Conservation (phyloP, 129 eudicot genomes). For the Helichrysum umbraculigerum region DNA sequence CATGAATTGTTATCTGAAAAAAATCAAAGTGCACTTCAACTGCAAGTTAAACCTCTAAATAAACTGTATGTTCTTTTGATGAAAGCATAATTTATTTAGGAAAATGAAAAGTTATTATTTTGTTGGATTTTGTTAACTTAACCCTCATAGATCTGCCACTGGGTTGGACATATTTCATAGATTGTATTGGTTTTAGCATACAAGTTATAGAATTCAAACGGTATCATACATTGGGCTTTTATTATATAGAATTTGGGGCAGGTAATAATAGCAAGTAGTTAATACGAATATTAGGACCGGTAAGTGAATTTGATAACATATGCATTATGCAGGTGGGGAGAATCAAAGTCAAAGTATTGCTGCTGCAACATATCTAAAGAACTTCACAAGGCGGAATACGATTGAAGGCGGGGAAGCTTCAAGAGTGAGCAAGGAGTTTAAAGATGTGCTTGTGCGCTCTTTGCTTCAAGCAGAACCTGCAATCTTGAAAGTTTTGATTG, state of each 20-base stretch:
- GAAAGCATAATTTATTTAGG: too few species aligned
- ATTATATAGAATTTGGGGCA: not conserved
- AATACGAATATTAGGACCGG: not conserved
- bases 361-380: conserved; percentile 83
- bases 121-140: not conserved
- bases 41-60: too few species aligned
- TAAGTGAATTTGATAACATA: conserved; percentile 6
- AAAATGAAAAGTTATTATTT: not conserved
- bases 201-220: not conserved
- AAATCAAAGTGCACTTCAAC: too few species aligned
- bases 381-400: conserved; percentile 52
- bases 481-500: conserved; percentile 59
- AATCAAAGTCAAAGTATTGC: conserved; percentile 62
- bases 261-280: conserved; percentile 5
- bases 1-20: too few species aligned
- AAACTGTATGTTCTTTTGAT: not conserved
- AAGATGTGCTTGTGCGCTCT: conserved; percentile 47
- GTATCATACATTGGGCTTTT: not conserved
- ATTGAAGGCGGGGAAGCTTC: conserved; percentile 34
- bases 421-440: conserved; percentile 50
- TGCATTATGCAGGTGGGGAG: conserved; percentile 51
- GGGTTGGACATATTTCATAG: not conserved
- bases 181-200: not conserved
- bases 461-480: conserved; percentile 63
- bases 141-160: not conserved